These are phyloP conservation scores for Ilyonectria sp. DNA, from an alignment of 2,329 filamentous ascomycete genomes.

Conservation along the genomic window DNA sequence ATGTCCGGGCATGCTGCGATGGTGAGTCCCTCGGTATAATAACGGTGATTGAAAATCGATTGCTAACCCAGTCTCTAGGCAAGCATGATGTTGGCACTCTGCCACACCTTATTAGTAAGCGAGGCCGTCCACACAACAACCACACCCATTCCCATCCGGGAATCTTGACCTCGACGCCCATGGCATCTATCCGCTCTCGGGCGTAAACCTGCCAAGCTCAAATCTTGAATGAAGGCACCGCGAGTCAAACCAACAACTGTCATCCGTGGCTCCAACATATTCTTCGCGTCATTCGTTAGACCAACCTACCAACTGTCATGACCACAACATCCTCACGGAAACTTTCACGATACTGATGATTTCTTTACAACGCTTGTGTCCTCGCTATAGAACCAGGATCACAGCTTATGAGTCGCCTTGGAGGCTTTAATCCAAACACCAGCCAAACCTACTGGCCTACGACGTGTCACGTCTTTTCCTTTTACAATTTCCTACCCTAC, in stretches of 20 bases:
- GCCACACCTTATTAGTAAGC: conserved; percentile 62
- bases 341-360: conserved; percentile 51
- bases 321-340: conserved; percentile 49
- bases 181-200: conserved; percentile 55
- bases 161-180: conserved; percentile 54
- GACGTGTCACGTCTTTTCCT: conserved; percentile 39
- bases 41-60: conserved; percentile 19
- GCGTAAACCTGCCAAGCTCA: conserved; percentile 44
- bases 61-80: conserved; percentile 61
- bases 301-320: conserved; percentile 40
- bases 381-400: conserved; percentile 37
- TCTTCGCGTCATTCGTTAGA: conserved; percentile 32
- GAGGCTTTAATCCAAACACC: conserved; percentile 43
- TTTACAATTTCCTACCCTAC: conserved; percentile 35
- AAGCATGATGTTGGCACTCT: conserved; percentile 82
- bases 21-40: conserved; percentile 69
- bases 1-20: conserved; percentile 97
- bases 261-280: conserved; percentile 30
- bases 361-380: conserved; percentile 37
- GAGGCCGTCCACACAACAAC: conserved; percentile 57
- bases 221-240: conserved; percentile 20
- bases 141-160: conserved; percentile 55
- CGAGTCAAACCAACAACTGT: conserved; percentile 22
- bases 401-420: conserved; percentile 33
- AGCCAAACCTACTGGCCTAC: conserved; percentile 40